These are phyloP conservation scores for Monilinia aucupariae DNA, from an alignment of 2,329 filamentous ascomycete species.

Conservation along the genomic window DNA sequence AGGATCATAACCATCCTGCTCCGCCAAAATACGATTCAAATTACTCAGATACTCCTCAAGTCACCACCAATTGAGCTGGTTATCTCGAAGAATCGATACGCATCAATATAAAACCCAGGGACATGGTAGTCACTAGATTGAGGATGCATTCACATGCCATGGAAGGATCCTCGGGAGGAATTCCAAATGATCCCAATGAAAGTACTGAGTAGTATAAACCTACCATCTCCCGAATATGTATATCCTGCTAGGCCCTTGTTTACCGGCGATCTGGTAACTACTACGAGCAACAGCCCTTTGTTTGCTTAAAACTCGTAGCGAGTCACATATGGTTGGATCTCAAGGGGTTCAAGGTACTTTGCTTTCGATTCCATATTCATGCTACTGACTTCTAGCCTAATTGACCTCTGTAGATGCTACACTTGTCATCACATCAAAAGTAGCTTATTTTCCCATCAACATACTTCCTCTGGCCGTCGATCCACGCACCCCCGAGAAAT, in stretches of 20 bases:
- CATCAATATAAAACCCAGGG: neutral
- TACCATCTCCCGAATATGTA: no score
- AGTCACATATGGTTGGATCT: no score
- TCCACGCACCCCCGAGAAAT: neutral
- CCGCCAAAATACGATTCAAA: neutral
- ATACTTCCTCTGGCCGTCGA: neutral
- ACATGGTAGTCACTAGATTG: neutral
- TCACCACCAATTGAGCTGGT: neutral
- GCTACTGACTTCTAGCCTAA: no score
- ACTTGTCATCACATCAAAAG: neutral
- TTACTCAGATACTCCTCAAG: neutral
- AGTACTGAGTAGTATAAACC: no score
- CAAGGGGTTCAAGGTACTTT: no score
- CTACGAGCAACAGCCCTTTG: neutral
- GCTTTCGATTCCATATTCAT: no score
- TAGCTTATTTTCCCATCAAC: neutral
- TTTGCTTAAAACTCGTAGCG: no score
- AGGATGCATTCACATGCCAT: neutral
- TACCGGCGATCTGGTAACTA: neutral
- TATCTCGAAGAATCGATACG: neutral
- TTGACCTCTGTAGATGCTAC: neutral
- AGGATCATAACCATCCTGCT: neutral
- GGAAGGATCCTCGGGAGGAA: neutral
- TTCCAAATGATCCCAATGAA: neutral
- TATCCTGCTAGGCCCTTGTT: neutral